Base-by-base conservation (phyloP, 768 basidiomycete species). In the Mycena crocata region DNA sequence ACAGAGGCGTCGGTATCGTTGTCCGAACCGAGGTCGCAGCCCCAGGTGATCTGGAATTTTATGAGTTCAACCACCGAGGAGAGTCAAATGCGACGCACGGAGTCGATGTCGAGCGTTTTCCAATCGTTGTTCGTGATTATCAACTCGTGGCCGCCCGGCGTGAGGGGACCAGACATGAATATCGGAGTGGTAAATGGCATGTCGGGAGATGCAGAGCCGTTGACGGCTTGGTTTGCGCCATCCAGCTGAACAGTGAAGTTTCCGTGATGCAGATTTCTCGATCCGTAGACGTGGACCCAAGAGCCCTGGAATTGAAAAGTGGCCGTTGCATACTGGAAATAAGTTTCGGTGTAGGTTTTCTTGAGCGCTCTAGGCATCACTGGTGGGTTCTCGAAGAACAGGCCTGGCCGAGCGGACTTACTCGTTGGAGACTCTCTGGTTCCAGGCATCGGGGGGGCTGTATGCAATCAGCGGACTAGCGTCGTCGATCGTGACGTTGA, bases 391-490 rank as follows among this genome's bases (percentile, higher is more conserved):
- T 34, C 17, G 31, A 19, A 14, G 37, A n/a, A 28, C 30, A 37
- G 1, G 34, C 35, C 13, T 15, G 28, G 14, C 2, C 35, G 39
- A 55, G n/a, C 57, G 45, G 40, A 60, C 68, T 52, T 60, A 70
- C 68, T 70, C 46, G n/a, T 50, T 39, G 40, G 62, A 58, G 51
- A 10, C 8, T n/a, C 35, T 23, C 24, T 66, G 68, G 2, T 30
- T n/a, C 68, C 68, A 70, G 13, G 21, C 35, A 3, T 51, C 61
- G 13, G 34, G 34, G 26, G 62, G 52, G 1, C 5, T 24, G 51
- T 66, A 70, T 12, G 34, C 24, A 28, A 70, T 70, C 46, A 70
- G 30, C 19, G 68, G 68, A 40, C 64, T 66, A 30, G 57, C 21
- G 58, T 66, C 57, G 51, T 62, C 55, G 26, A 66, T 63, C 21